Evolutionary conservation across 306 rosid species (phyloP).

Genomic region (Gastrolobium bilobum): DNA sequence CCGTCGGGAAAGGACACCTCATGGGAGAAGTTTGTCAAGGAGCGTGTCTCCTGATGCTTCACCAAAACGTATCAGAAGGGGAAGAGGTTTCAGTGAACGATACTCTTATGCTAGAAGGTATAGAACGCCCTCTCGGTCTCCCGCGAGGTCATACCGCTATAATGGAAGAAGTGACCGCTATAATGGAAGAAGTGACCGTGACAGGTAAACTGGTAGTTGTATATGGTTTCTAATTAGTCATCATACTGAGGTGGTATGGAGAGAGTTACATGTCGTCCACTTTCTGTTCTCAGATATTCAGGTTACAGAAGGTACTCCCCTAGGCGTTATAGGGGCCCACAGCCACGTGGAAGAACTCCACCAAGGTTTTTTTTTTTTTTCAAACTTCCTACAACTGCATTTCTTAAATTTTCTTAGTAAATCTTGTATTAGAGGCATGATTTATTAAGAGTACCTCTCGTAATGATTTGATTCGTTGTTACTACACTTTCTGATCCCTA

Average conservation of each 20-base stretch:
- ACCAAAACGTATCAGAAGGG: constrained; percentile 94
- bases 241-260: constrained; percentile 1
- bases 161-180: constrained; percentile 78
- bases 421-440: neutral
- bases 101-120: constrained; percentile 96
- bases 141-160: constrained; percentile 87
- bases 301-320: constrained; percentile 90
- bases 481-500: neutral
- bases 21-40: constrained; percentile 81
- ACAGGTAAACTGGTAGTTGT: constrained; percentile 61
- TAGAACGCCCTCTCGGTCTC: constrained; percentile 90
- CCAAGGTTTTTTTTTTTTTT: constrained; percentile 65
- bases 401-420: neutral
- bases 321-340: constrained; percentile 93
- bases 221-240: neutral
- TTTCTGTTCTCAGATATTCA: constrained; percentile 65
- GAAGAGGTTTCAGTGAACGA: constrained; percentile 94
- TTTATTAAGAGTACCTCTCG: neutral
- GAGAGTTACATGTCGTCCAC: neutral
- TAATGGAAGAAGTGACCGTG: constrained; percentile 60
- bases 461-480: neutral
- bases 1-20: constrained; percentile 78
- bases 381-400: neutral
- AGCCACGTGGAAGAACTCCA: constrained; percentile 84
- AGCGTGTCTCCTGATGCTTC: constrained; percentile 88